Conservation (phyloP, 768 basidiomycete genomes). For the Russula earlei region DNA sequence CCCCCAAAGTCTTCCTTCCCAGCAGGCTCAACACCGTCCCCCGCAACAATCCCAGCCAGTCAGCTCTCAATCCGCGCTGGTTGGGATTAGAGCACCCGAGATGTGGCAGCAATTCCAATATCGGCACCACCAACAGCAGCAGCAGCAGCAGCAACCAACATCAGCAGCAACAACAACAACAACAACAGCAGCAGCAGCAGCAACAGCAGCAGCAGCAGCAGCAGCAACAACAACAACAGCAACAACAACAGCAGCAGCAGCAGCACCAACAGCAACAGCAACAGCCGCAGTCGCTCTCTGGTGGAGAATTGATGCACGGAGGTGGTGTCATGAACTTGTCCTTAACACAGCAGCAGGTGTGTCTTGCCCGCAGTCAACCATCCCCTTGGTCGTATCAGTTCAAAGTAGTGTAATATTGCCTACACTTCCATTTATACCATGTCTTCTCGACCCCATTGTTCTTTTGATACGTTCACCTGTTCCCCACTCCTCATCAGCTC, state of each 20-base stretch:
- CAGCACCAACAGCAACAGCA: slow-evolving; percentile 10
- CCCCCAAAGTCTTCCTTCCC: slow-evolving; percentile 4
- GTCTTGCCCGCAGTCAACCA: neutral
- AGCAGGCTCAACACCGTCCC: slow-evolving; percentile 16
- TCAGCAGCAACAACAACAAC: too few relatives aligned
- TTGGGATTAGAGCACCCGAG: slow-evolving; percentile 16
- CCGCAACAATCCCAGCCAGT: slow-evolving; percentile 12
- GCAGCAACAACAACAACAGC: slow-evolving; percentile 9
- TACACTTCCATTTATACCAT: neutral
- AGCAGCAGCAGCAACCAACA: too few relatives aligned
- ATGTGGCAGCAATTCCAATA: slow-evolving; percentile 11
- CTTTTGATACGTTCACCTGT: neutral
- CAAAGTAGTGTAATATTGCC: neutral
- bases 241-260: slow-evolving; percentile 8
- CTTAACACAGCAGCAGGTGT: slow-evolving; percentile 10
- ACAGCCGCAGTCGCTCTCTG: slow-evolving; percentile 6
- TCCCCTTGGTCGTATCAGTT: neutral
- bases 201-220: slow-evolving; percentile 10
- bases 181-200: too few relatives aligned
- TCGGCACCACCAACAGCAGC: slow-evolving; percentile 10
- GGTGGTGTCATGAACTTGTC: neutral
- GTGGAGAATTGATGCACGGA: slow-evolving; percentile 10
- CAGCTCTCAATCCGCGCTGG: slow-evolving; percentile 12
- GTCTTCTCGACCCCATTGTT: neutral
- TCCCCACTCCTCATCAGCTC: slow-evolving; percentile 8